Evolutionary conservation across 1,284 basidiomycete species (phyloP), one percentile per base, ranked within the genome.

Genomic region (Ustilago lituana): DNA sequence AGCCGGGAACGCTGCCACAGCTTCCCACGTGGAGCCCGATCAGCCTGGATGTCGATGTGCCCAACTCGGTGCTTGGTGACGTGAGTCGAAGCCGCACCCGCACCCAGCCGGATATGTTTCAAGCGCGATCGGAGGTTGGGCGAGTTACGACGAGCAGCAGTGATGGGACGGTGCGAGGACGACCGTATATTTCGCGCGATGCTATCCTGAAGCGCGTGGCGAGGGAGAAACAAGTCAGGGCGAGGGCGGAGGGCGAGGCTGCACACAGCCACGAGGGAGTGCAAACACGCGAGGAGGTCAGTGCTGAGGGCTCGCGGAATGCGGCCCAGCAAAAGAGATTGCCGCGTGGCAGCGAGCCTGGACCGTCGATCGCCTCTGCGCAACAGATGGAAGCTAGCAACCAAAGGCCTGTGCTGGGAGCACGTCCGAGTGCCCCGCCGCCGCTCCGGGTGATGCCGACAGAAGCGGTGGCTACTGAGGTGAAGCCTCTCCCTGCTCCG

Each of bases 131-230:
- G n/a, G n/a, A n/a, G n/a, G n/a, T n/a, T n/a, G n/a, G n/a, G n/a
- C n/a, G n/a, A n/a, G n/a, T n/a, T n/a, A n/a, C n/a, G n/a, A n/a
- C n/a, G n/a, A n/a, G 55, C 3, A 37, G n/a, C 14, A 51, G 54
- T 10, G 57, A 43, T 26, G 54, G 51, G 6, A 53, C 56, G 2
- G 6, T 52, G 5, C 55, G 71, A 14, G 64, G 59, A 14, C 61
- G 79, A 17, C 80, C 80, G 10, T 76, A 79, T 51, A 82, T 82
- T 44, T 76, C 80, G 15, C 69, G 78, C 10, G 79, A 81, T 43
- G 63, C 71, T 11, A 74, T 82, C 20, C 72, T 79, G 17, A 62
- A 71, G 54, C 73, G 80, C n/a, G 74, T 80, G 4, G 77, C 75
- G 1, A 45, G 38, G 20, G 69, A 77, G 24, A 74, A 74, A 32